Base-by-base conservation (phyloP, 2,329 filamentous ascomycete species). In the Cladosporium phlei region DNA sequence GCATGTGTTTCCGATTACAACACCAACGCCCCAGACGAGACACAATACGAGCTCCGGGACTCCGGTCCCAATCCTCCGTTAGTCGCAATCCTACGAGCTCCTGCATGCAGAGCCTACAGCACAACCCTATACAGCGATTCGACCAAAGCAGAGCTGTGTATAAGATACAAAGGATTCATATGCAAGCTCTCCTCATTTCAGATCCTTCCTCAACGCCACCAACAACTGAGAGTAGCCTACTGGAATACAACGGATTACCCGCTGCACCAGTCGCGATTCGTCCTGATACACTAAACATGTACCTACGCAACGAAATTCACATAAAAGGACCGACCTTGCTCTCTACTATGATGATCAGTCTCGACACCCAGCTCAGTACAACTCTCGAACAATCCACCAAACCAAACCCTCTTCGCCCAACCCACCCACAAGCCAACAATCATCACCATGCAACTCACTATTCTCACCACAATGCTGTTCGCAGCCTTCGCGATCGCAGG, bases 401-500 rank as follows among this genome's bases (percentile, higher is more conserved):
- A 8, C 24, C 5, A 14, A n/a, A 20, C 14, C 7, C 17, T 39
- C 16, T 3, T 11, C 11, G 4, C 16, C 17, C 4, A 3, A 39
- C 2, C 11, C 8, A 21, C 3, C n/a, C 17, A 5, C 24, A 38
- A 12, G 4, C 22, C 17, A n/a, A 19, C 24, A 14, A 19, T 2
- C 16, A 20, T 10, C 25, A 39, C 14, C 37, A 39, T 39, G 37
- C 22, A 29, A 8, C 19, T 39, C 37, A 29, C 24, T 8, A 17
- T 11, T 27, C 22, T 39, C 17, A 19, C 37, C 37, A 25, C 25
- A 12, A 29, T 20, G 24, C 37, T 39, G 22, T 39, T 39, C 37
- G 37, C 37, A 39, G 37, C 37, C 11, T 14, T 39, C 37, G 37
- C 37, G 2, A 12, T 39, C 11, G 37, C 37, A 39, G 17, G 37